A percentile compares a stretch with the other conserved stretches of the same genome.
phyloP scores from a whole-genome alignment of 768 basidiomycete genomes.

The Termitomyces sp. region DNA sequence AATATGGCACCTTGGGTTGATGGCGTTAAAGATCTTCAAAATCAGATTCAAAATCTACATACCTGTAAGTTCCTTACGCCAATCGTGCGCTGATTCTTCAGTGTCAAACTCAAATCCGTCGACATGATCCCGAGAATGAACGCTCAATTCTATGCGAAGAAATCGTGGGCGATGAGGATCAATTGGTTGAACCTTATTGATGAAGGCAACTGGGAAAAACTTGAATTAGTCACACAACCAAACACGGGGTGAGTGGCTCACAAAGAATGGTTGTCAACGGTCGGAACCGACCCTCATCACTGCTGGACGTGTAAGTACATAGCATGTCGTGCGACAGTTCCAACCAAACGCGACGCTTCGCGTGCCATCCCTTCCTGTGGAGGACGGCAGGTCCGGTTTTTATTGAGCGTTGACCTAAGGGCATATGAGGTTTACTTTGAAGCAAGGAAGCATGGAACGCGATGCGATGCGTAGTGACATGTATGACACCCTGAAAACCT shows the following conservation, averaged over 20 bases:
- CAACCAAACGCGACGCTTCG: conserved; percentile 54
- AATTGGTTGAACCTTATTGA: conserved; percentile 39
- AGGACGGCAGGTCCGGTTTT: conserved; percentile 49
- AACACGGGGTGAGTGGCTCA: conserved; percentile 25
- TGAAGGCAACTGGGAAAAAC: conserved; percentile 39
- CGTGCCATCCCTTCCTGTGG: conserved; percentile 40
- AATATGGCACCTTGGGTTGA: conserved; percentile 39
- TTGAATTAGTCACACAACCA: background rate
- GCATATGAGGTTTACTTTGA: conserved; percentile 33
- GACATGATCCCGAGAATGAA: conserved; percentile 18
- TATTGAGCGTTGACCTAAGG: conserved; percentile 32
- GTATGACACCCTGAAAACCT: conserved; percentile 46
- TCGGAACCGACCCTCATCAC: conserved; percentile 49
- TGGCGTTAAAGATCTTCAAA: background rate
- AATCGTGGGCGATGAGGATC: conserved; percentile 43
- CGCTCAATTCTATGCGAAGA: conserved; percentile 34
- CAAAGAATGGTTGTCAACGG: conserved; percentile 51
- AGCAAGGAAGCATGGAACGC: conserved; percentile 64
- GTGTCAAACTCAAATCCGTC: conserved; percentile 53
- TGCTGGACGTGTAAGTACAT: conserved; percentile 51
- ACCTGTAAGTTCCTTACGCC: conserved; percentile 47
- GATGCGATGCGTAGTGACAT: conserved; percentile 62
- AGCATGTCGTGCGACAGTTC: conserved; percentile 61
- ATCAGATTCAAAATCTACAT: conserved; percentile 1
- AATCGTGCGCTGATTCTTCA: conserved; percentile 46